Conservation (phyloP, 805 yeast species). For the Cyberlindnera mrakii region DNA sequence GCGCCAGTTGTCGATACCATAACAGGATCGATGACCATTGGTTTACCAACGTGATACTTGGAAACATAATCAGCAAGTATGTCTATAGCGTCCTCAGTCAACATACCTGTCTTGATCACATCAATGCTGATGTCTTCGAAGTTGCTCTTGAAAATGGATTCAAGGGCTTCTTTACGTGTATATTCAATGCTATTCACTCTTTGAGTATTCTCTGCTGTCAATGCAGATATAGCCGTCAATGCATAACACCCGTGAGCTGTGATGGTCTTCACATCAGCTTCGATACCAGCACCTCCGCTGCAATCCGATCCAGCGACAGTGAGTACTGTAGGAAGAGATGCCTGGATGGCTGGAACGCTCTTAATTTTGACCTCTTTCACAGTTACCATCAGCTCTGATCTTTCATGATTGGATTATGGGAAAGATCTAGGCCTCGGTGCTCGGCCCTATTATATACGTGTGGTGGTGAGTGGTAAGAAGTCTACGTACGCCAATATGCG, state of each 20-base stretch:
- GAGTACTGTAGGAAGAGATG: slow-evolving; percentile 27
- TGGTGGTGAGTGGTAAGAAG: not conserved
- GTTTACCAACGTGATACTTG: slow-evolving; percentile 25
- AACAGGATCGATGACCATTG: slow-evolving; percentile 74
- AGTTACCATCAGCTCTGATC: not conserved
- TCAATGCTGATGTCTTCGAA: slow-evolving; percentile 56
- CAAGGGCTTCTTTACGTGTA: slow-evolving; percentile 39
- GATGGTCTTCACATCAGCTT: slow-evolving; percentile 80
- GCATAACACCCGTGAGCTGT: slow-evolving; percentile 73
- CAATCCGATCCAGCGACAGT: slow-evolving; percentile 73
- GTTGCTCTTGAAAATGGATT: slow-evolving; percentile 44
- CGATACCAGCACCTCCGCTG: slow-evolving; percentile 90
- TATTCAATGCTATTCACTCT: slow-evolving; percentile 36
- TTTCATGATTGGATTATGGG: not conserved
- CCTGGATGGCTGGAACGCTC: not conserved
- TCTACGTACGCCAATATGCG: slow-evolving; percentile 5
- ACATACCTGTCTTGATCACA: slow-evolving; percentile 76
- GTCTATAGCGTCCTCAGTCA: slow-evolving; percentile 16
- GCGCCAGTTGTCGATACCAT: slow-evolving; percentile 79
- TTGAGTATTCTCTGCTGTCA: slow-evolving; percentile 73
- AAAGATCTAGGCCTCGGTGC: not conserved
- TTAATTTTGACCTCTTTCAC: not conserved
- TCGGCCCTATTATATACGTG: no score
- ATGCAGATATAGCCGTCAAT: slow-evolving; percentile 67
- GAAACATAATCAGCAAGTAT: slow-evolving; percentile 53